Evolutionary conservation across 2,329 filamentous ascomycete genomes (phyloP).

Genomic region (Achaetomium macrosporum): DNA sequence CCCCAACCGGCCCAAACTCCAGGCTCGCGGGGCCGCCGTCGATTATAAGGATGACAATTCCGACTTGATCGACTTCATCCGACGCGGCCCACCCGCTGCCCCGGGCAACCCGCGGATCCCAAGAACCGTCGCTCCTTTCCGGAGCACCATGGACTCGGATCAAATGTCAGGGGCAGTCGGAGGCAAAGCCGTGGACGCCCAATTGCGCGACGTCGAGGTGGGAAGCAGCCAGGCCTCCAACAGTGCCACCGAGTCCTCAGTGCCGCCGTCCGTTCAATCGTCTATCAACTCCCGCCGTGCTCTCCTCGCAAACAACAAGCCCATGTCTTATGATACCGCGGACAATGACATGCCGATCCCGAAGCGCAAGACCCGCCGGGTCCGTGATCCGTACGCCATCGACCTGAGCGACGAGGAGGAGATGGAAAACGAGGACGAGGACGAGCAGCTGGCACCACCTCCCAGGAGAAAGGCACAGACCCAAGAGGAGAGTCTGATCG

Average conservation of each 20-base stretch:
- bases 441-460: constrained; percentile 35
- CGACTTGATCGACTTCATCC: constrained; percentile 93
- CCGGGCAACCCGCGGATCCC: constrained; percentile 66
- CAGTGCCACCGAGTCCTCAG: constrained; percentile 52
- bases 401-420: constrained; percentile 69
- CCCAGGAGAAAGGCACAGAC: constrained; percentile 34
- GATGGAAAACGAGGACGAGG: constrained; percentile 44
- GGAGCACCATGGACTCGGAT: constrained; percentile 80
- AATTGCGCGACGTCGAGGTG: constrained; percentile 47
- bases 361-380: constrained; percentile 67
- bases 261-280: constrained; percentile 50
- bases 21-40: constrained; percentile 66
- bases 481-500: constrained; percentile 63
- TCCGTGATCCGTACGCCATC: constrained; percentile 90
- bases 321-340: constrained; percentile 30
- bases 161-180: constrained; percentile 55
- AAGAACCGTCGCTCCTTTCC: constrained; percentile 76
- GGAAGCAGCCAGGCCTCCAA: constrained; percentile 52
- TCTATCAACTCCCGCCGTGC: constrained; percentile 71
- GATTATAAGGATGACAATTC: constrained; percentile 63
- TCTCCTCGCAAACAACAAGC: constrained; percentile 47
- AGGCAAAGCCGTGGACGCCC: constrained; percentile 52
- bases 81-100: constrained; percentile 67
- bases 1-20: constrained; percentile 47
- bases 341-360: constrained; percentile 54